These are phyloP conservation scores for Phytophthora kernoviae DNA, from an alignment of 352 stramenopile species.

Conservation along the genomic window DNA sequence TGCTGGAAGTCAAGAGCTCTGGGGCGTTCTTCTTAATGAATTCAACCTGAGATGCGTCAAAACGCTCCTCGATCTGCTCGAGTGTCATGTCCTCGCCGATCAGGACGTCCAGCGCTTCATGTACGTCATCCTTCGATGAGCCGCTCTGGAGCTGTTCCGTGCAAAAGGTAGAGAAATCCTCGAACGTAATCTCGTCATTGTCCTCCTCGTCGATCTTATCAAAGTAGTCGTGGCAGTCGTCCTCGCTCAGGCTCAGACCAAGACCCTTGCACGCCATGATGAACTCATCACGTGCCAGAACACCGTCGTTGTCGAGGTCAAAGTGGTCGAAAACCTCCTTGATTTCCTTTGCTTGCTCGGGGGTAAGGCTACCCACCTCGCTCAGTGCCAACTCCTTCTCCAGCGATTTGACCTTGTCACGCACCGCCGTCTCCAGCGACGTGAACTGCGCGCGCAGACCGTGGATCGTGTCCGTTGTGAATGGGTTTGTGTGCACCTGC, in stretches of 20 bases:
- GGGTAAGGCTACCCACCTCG: conserved; percentile 82
- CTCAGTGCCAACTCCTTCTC: conserved; percentile 89
- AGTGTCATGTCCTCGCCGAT: conserved; percentile 72
- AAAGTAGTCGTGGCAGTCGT: conserved; percentile 90
- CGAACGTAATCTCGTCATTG: conserved; percentile 86
- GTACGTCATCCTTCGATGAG: conserved; percentile 82
- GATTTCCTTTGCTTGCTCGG: conserved; percentile 87
- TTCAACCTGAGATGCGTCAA: conserved; percentile 72
- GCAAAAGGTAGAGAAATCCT: conserved; percentile 87
- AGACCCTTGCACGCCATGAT: conserved; percentile 92
- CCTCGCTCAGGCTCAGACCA: conserved; percentile 84
- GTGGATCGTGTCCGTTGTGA: conserved; percentile 91
- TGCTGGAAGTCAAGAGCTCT: conserved; percentile 55
- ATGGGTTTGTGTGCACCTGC: conserved; percentile 89
- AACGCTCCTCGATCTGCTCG: conserved; percentile 83
- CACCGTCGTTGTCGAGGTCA: conserved; percentile 86
- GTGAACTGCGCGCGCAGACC: conserved; percentile 82
- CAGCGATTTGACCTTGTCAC: conserved; percentile 87
- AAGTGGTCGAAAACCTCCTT: conserved; percentile 92
- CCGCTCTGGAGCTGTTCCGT: conserved; percentile 89
- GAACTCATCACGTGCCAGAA: conserved; percentile 88
- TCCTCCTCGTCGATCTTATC: conserved; percentile 86
- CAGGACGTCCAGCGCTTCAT: conserved; percentile 83
- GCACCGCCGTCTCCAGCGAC: conserved; percentile 78
- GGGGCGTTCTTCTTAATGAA: conserved; percentile 82